Conservation (phyloP, 768 basidiomycete genomes). For the Podaxis mareebaensis region DNA sequence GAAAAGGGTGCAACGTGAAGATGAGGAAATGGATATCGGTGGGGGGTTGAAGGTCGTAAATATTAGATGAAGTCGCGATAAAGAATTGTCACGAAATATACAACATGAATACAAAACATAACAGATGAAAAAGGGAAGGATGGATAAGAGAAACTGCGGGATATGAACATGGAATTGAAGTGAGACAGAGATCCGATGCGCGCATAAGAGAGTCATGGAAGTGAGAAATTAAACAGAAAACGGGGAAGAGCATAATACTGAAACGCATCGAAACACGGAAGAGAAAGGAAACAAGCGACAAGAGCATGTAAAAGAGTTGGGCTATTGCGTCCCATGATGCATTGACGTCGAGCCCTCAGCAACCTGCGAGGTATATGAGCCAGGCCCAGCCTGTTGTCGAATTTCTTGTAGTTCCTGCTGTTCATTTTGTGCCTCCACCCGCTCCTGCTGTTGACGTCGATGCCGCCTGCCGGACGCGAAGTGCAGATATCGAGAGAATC, state of each 20-base stretch:
- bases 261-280: neutral
- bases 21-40: too few relatives aligned
- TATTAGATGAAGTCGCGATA: too few relatives aligned
- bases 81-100: neutral
- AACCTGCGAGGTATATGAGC: neutral
- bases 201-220: neutral
- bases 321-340: neutral
- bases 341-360: neutral
- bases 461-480: conserved; percentile 44
- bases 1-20: too few relatives aligned
- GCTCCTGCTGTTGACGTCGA: conserved; percentile 21
- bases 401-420: neutral
- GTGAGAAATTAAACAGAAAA: neutral
- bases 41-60: too few relatives aligned
- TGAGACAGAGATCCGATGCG: neutral
- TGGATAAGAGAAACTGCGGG: neutral
- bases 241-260: neutral
- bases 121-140: neutral
- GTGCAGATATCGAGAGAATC: conserved; percentile 60
- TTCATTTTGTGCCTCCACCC: neutral
- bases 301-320: neutral
- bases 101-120: neutral
- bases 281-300: neutral
- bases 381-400: neutral
- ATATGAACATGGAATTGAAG: neutral